These are phyloP conservation scores for Chaetomium cochliodes DNA, from an alignment of 495 filamentous ascomycete genomes.

Conservation along the genomic window DNA sequence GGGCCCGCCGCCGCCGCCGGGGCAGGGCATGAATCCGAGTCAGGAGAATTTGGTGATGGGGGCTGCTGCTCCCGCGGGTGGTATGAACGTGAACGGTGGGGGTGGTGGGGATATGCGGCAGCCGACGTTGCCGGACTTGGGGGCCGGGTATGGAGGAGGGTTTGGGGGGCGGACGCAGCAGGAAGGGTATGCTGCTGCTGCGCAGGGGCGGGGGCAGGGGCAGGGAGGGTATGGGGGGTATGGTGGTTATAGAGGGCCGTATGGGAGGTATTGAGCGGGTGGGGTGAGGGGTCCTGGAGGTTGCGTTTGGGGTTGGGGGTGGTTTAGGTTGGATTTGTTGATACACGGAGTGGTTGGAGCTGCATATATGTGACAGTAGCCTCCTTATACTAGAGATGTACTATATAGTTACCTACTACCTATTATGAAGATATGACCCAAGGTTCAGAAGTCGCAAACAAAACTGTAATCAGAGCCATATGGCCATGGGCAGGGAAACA, in stretches of 20 bases:
- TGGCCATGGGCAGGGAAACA: too few species aligned
- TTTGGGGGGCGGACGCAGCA: background rate
- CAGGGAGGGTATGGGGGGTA: slow-evolving; percentile 12
- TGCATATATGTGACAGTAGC: background rate
- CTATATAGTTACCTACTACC: background rate
- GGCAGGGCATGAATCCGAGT: slow-evolving; percentile 24
- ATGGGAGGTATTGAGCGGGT: slow-evolving; percentile 5
- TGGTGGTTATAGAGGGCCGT: slow-evolving; percentile 9
- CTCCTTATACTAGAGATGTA: background rate
- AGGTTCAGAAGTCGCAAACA: too few species aligned
- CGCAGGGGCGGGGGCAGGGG: slow-evolving; percentile 1
- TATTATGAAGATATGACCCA: too few species aligned
- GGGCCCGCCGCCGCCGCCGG: background rate
- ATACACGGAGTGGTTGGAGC: background rate
- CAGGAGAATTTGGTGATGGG: slow-evolving; percentile 34
- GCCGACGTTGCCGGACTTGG: slow-evolving; percentile 36
- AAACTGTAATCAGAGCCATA: too few species aligned
- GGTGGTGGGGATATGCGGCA: slow-evolving; percentile 23
- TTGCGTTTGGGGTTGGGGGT: background rate
- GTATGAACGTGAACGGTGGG: background rate
- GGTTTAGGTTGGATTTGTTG: background rate
- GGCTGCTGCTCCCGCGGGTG: slow-evolving; percentile 26
- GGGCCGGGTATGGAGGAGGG: slow-evolving; percentile 1
- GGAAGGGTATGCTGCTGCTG: background rate
- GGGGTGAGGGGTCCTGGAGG: background rate